phyloP scores from a whole-genome alignment of 306 rosid species.

The Rosa persica region DNA sequence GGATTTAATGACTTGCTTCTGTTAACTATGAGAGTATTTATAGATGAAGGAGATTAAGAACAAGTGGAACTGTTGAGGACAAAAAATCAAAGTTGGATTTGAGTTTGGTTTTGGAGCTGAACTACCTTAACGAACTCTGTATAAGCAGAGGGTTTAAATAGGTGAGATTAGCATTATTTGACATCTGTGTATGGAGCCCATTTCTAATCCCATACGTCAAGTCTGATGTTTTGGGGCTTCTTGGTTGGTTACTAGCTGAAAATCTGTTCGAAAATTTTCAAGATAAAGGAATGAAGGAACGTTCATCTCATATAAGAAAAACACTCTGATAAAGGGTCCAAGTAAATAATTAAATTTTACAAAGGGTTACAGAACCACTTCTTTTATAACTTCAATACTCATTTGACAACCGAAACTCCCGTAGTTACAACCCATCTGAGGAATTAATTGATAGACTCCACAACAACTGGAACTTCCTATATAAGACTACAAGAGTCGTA shows the following conservation, averaged over 20 bases:
- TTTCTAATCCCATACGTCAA: constrained; percentile 2
- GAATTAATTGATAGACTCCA: not conserved
- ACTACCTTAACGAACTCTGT: constrained; percentile 53
- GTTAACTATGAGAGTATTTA: constrained; percentile 41
- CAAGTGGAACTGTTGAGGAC: constrained; percentile 16
- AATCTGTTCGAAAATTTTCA: not conserved
- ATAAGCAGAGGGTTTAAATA: constrained; percentile 25
- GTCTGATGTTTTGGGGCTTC: constrained; percentile 25
- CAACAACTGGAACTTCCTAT: too few species aligned
- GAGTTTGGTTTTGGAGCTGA: constrained; percentile 74
- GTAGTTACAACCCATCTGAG: not conserved
- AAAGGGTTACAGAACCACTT: not conserved
- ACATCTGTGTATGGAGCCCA: constrained; percentile 11
- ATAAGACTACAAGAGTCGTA: too few species aligned
- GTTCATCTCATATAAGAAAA: not conserved
- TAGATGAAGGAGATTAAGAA: constrained; percentile 24
- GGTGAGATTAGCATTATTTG: constrained; percentile 33
- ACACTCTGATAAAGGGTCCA: not conserved
- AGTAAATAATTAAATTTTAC: not conserved
- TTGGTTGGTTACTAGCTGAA: constrained; percentile 1
- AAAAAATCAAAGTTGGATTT: constrained; percentile 21
- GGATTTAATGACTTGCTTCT: constrained; percentile 26
- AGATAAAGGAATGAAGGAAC: not conserved
- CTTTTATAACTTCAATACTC: not conserved
- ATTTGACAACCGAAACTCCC: not conserved